Evolutionary conservation across 108 stramenopile species (phyloP), one percentile per base, ranked within the genome.

Genomic region (Skeletonema costatum): DNA sequence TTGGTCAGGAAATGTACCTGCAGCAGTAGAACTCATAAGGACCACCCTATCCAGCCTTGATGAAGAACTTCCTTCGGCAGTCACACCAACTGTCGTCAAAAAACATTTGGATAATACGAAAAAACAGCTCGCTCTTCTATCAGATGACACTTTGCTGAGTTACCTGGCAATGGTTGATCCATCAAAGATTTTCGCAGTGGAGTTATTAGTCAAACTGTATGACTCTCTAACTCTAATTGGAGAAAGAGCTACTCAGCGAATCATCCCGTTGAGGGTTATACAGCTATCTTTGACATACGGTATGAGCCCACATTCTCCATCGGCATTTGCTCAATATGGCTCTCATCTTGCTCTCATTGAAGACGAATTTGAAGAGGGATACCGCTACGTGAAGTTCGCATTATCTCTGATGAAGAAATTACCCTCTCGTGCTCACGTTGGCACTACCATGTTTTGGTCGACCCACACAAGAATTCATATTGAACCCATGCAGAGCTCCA

Each of bases 251-350:
- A n/a, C 10, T 36, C 10, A n/a, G 32, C 69, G 21, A 33, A 8
- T 65, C 2, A 29, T 74, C 3, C 32, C 38, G 5, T 30, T 79
- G 38, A 66, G 68, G 44, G 60, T 79, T 36, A 70, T 74, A 1
- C 17, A 69, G 25, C 25, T 74, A 13, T 68, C 78, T 1, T 59
- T 79, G 21, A 32, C 12, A 9, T 62, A 79, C 66, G 78, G 78
- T 16, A 21, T 79, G 25, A 60, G 65, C 5, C 60, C 73, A 16
- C 9, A 42, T 2, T 74, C 78, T 11, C 53, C 78, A 0, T 13
- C 68, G 0, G 72, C 13, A 10, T 79, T 79, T 50, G 78, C 46
- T 32, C 48, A 25, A 25, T 25, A 69, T 66, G 71, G 71, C 17
- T 19, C 16, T 33, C 33, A 73, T 66, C 66, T 73, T 19, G 65